phyloP scores from a whole-genome alignment of 768 basidiomycete genomes.

The Auricularia cornea region DNA sequence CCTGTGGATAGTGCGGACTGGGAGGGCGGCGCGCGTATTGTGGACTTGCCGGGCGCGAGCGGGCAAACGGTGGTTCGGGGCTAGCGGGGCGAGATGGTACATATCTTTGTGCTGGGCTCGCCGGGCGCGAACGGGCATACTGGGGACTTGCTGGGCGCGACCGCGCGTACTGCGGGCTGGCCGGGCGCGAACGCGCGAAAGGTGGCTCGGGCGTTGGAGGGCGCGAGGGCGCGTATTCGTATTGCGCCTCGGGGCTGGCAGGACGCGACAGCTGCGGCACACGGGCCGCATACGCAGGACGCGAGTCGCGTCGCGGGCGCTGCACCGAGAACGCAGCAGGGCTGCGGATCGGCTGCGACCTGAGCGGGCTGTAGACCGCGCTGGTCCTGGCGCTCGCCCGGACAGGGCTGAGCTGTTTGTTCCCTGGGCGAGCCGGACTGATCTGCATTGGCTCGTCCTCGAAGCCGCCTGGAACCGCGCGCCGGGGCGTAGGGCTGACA shows the following conservation, averaged over 20 bases:
- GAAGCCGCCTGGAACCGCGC: background rate
- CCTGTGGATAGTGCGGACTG: too few species aligned
- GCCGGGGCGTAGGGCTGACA: background rate
- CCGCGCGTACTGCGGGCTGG: background rate
- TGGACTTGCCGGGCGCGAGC: background rate
- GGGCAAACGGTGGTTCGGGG: too few species aligned
- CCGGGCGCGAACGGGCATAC: background rate
- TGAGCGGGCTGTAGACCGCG: background rate
- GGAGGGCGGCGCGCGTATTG: background rate
- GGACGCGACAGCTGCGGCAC: too few species aligned
- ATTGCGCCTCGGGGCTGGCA: too few species aligned
- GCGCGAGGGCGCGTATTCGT: too few species aligned
- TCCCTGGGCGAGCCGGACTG: background rate
- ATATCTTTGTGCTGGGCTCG: too few species aligned
- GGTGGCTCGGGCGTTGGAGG: too few species aligned
- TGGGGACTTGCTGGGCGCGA: background rate
- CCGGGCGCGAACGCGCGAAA: too few species aligned
- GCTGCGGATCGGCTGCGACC: background rate
- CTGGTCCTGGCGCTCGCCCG: background rate
- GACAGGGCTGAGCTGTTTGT: background rate
- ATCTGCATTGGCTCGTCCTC: background rate
- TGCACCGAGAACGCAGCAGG: too few species aligned
- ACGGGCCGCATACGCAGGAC: too few species aligned
- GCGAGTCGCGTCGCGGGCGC: too few species aligned
- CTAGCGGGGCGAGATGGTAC: too few species aligned